Base-by-base conservation (phyloP, 257 asterid species). In the Pogostemon cablin region DNA sequence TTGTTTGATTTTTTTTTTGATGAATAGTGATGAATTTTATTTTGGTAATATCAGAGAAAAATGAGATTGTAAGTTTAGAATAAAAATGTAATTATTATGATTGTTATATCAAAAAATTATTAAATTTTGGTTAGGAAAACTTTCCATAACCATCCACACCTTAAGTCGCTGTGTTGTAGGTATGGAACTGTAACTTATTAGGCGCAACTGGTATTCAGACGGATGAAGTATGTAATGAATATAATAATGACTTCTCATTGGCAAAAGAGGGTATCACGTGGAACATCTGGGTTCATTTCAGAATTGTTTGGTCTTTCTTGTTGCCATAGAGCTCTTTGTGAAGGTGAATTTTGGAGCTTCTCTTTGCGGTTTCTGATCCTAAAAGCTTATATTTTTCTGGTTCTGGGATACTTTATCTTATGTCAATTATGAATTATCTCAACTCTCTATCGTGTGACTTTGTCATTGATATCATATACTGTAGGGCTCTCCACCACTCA, bases 401-500 rank as follows among this genome's bases (percentile, higher is more conserved):
- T 5, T 41, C 44, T 3, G 7, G 67, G 41, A 11, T 9, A 37
- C 25, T 54, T 44, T 56, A 20, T 56, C 20, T 57, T 41, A 6
- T 68, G 37, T 64, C 5, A 41, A 61, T 61, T 58, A 11, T 64
- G 3, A 41, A 61, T 61, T 58, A 11, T 35, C 44, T 34, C 9
- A 17, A 20, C 35, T 5, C 17, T 56, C 7, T 11, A 60, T 37
- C 10, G 3, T 41, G 50, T 41, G 38, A 11, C 57, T 64, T 48
- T 60, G 34, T 7, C 68, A 50, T 64, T 52, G 65, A 15, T 55
- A 15, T 50, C 50, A 1, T 63, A 5, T 46, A 43, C 47, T 57
- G 38, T 65, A 65, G 76, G 75, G 67, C 68, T 68, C 63, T 68
- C 78, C 66, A 68, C 68, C 61, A 63, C 37, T 58, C 52, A 39